Percentiles rank a stretch among this genome's conserved stretches.
phyloP scores from a whole-genome alignment of 257 asterid species.

The Nicotiana noctiflora region DNA sequence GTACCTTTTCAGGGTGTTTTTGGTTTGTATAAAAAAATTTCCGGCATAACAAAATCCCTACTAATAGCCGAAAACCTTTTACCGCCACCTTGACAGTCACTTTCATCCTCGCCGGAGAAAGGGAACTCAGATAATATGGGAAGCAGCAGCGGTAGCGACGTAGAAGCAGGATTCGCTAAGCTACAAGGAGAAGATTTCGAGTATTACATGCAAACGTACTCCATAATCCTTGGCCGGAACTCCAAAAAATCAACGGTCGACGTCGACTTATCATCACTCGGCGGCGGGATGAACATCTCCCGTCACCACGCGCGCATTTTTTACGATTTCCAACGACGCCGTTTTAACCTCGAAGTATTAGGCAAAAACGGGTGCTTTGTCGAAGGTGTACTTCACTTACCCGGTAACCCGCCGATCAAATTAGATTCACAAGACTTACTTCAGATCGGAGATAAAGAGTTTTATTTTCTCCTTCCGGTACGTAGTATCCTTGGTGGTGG shows the following conservation, averaged over 20 bases:
- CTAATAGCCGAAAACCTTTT: no score
- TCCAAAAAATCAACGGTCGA: conserved; percentile 95
- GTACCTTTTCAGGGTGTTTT: no score
- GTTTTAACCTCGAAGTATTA: conserved; percentile 89
- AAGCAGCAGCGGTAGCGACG: conserved; percentile 74
- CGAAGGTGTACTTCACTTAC: conserved; percentile 90
- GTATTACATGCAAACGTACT: conserved; percentile 97
- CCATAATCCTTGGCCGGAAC: conserved; percentile 87
- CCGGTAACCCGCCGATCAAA: conserved; percentile 79
- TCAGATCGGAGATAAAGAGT: conserved; percentile 92
- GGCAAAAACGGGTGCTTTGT: conserved; percentile 94
- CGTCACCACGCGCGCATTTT: conserved; percentile 98
- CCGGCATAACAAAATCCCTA: no score
- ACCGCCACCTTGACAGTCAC: no score
- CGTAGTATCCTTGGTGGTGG: conserved; percentile 82
- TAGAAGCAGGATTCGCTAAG: conserved; percentile 98
- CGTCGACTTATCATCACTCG: conserved; percentile 91
- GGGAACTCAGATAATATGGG: conserved; percentile 24
- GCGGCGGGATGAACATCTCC: conserved; percentile 98
- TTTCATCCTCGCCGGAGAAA: background rate
- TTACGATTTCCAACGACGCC: conserved; percentile 95
- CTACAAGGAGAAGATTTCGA: conserved; percentile 96
- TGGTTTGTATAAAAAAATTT: no score
- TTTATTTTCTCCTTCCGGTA: conserved; percentile 73
- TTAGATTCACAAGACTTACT: conserved; percentile 93